These are phyloP conservation scores for Barnettozyma botsteinii DNA, from an alignment of 805 yeast genomes.

Conservation along the genomic window DNA sequence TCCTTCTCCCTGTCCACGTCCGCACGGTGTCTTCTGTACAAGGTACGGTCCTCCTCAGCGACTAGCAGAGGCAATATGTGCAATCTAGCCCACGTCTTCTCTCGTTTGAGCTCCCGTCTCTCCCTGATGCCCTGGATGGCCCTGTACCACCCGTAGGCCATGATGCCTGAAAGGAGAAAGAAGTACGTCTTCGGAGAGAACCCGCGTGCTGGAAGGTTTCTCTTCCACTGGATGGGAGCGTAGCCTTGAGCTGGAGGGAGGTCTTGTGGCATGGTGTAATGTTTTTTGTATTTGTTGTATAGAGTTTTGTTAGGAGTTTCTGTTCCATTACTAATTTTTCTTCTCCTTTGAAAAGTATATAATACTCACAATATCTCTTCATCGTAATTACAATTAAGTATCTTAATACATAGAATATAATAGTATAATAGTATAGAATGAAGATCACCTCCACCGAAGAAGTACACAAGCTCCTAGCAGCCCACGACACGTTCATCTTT, in stretches of 20 bases:
- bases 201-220: constrained; percentile 81
- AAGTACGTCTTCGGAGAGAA: constrained; percentile 73
- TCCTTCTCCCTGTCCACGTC: constrained; percentile 65
- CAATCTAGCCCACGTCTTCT: constrained; percentile 72
- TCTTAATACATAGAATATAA: too few relatives aligned
- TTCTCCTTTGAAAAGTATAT: too few relatives aligned
- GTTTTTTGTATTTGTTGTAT: neutral
- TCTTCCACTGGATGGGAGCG: constrained; percentile 83
- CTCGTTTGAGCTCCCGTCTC: constrained; percentile 68
- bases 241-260: constrained; percentile 85
- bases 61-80: constrained; percentile 64
- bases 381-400: too few relatives aligned
- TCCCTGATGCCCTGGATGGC: constrained; percentile 65
- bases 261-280: constrained; percentile 48
- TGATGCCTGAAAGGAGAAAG: constrained; percentile 54
- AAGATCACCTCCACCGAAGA: constrained; percentile 44
- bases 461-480: constrained; percentile 49
- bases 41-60: constrained; percentile 79
- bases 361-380: too few relatives aligned
- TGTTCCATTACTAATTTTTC: neutral
- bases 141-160: constrained; percentile 68
- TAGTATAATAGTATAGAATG: too few relatives aligned
- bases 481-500: constrained; percentile 81
- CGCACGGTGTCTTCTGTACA: constrained; percentile 63
- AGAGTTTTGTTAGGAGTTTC: neutral